Percentiles rank a stretch among this genome's conserved stretches.
Conservation (phyloP, 2,329 filamentous ascomycete genomes). For the Calonectria pseudoreteaudii region DNA sequence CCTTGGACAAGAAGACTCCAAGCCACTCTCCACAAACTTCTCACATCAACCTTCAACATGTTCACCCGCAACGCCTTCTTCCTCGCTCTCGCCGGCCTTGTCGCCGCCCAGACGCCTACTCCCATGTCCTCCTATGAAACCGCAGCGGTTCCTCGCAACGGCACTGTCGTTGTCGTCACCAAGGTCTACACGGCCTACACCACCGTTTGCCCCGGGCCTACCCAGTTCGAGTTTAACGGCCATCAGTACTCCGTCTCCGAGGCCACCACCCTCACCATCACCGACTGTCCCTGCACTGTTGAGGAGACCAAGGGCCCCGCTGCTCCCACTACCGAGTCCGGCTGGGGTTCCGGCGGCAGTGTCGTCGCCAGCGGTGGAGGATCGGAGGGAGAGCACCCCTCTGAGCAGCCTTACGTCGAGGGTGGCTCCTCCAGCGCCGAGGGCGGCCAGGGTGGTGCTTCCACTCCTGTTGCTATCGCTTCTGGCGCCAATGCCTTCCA, state of each 20-base stretch:
- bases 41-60: constrained; percentile 36
- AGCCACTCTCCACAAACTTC: constrained; percentile 19
- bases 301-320: constrained; percentile 44
- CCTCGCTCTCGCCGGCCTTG: constrained; percentile 38
- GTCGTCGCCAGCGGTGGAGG: not conserved
- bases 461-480: constrained; percentile 37
- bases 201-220: constrained; percentile 61
- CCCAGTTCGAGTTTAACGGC: constrained; percentile 62
- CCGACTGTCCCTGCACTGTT: constrained; percentile 65
- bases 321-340: constrained; percentile 23
- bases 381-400: not conserved
- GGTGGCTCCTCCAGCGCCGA: constrained; percentile 11
- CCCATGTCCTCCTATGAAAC: constrained; percentile 19
- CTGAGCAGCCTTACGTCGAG: constrained; percentile 19
- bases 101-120: constrained; percentile 33
- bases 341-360: constrained; percentile 17
- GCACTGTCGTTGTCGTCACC: constrained; percentile 45
- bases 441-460: constrained; percentile 29
- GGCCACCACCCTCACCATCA: constrained; percentile 67
- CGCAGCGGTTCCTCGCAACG: constrained; percentile 31
- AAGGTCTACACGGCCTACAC: constrained; percentile 51
- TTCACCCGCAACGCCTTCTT: constrained; percentile 42
- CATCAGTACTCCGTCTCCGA: constrained; percentile 66
- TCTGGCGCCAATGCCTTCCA: constrained; percentile 40
- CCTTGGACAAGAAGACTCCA: not conserved